Percentiles rank a stretch among this genome's conserved stretches.
Conservation (phyloP, 2,329 filamentous ascomycete genomes). For the Xylariaceae sp. region DNA sequence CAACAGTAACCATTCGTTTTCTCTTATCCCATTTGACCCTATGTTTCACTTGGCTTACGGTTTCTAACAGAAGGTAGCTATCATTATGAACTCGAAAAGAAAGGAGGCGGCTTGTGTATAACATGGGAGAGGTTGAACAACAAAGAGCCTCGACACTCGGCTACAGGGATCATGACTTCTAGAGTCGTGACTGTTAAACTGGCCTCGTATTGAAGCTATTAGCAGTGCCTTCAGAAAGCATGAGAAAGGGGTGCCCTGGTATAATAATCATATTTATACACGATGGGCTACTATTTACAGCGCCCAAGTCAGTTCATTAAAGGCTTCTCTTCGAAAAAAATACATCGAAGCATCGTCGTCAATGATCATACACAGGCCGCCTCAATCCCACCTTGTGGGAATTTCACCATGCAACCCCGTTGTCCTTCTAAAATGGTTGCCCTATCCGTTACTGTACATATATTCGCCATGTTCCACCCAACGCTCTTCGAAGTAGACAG, state of each 20-base stretch:
- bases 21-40: too few species aligned
- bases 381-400: slow-evolving; percentile 10
- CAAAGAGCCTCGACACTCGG: too few species aligned
- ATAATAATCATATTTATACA: slow-evolving; percentile 22
- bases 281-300: slow-evolving; percentile 26
- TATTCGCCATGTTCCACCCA: slow-evolving; percentile 16
- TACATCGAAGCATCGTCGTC: slow-evolving; percentile 14
- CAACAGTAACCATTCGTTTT: too few species aligned
- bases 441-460: slow-evolving; percentile 21
- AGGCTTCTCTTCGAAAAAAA: slow-evolving; percentile 10
- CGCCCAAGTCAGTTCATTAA: slow-evolving; percentile 22
- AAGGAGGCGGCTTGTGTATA: too few species aligned
- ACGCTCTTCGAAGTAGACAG: slow-evolving; percentile 7
- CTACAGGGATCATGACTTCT: too few species aligned
- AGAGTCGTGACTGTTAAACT: too few species aligned
- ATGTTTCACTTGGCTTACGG: too few species aligned
- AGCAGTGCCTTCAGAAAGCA: neutral
- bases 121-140: too few species aligned
- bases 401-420: slow-evolving; percentile 15
- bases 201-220: too few species aligned
- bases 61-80: too few species aligned
- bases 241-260: neutral
- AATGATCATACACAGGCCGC: slow-evolving; percentile 6
- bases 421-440: slow-evolving; percentile 17
- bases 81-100: too few species aligned